Percentiles rank a stretch among this genome's conserved stretches.
Conservation (phyloP, 2,329 filamentous ascomycete species). For the Rasamsonia emersonii region DNA sequence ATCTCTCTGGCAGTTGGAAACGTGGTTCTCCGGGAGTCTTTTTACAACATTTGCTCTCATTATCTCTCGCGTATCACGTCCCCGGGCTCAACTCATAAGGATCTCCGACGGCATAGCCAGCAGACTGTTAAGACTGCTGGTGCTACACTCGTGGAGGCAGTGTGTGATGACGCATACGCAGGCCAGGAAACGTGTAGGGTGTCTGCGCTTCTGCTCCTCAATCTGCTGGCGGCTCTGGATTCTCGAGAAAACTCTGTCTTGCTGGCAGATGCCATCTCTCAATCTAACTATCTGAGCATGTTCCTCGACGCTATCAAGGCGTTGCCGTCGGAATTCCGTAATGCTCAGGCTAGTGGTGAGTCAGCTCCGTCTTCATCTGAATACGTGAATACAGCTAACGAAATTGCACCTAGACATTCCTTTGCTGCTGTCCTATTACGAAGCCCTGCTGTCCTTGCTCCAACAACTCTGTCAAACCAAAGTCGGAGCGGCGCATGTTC, state of each 20-base stretch:
- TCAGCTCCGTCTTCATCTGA: slow-evolving; percentile 3
- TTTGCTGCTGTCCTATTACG: slow-evolving; percentile 51
- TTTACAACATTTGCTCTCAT: slow-evolving; percentile 86
- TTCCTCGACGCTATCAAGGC: slow-evolving; percentile 79
- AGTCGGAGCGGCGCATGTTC: slow-evolving; percentile 73
- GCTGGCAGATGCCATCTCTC: slow-evolving; percentile 69
- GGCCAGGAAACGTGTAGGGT: slow-evolving; percentile 75
- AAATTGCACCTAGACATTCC: slow-evolving; percentile 39
- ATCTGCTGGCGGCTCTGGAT: slow-evolving; percentile 65
- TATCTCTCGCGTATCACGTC: slow-evolving; percentile 62
- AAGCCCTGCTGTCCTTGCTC: slow-evolving; percentile 73
- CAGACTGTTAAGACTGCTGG: slow-evolving; percentile 72
- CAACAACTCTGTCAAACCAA: slow-evolving; percentile 76
- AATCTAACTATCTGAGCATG: slow-evolving; percentile 83
- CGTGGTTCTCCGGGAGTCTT: slow-evolving; percentile 65
- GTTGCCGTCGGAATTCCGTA: slow-evolving; percentile 63
- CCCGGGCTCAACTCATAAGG: slow-evolving; percentile 42
- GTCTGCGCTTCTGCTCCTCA: slow-evolving; percentile 76
- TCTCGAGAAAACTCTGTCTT: slow-evolving; percentile 62
- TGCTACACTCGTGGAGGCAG: slow-evolving; percentile 69
- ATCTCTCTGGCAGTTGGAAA: slow-evolving; percentile 65
- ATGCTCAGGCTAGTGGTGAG: slow-evolving; percentile 50
- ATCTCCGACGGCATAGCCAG: slow-evolving; percentile 43
- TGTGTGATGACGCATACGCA: slow-evolving; percentile 88
- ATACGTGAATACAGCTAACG: slow-evolving; percentile 5